These are phyloP conservation scores for Magnusiomyces tetraspermus DNA, from an alignment of 1,139 yeast genomes.

Conservation along the genomic window DNA sequence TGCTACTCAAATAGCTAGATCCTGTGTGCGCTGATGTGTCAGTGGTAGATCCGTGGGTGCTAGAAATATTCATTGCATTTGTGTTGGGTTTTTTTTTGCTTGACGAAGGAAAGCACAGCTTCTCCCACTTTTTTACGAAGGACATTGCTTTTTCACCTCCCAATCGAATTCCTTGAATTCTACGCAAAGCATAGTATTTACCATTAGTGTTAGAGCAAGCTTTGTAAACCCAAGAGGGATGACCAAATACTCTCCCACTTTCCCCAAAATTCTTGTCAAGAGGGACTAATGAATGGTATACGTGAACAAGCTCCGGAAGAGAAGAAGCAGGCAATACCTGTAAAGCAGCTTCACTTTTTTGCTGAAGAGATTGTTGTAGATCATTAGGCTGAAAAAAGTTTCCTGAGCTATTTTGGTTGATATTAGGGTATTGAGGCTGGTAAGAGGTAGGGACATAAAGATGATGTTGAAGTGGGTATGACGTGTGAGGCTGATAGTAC, in stretches of 20 bases:
- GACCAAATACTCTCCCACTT: constrained; percentile 48
- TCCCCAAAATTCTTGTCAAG: constrained; percentile 55
- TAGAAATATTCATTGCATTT: not conserved
- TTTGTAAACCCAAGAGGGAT: constrained; percentile 60
- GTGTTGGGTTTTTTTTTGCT: not conserved
- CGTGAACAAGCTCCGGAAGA: constrained; percentile 68
- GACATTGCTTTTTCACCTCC: constrained; percentile 49
- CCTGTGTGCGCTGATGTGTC: not conserved
- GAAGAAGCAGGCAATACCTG: constrained; percentile 55
- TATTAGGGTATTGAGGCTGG: constrained; percentile 45
- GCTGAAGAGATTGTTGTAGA: constrained; percentile 60
- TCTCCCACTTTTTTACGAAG: constrained; percentile 45
- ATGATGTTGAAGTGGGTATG: constrained; percentile 72
- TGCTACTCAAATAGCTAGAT: not conserved
- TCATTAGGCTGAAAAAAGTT: constrained; percentile 65
- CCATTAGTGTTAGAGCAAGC: constrained; percentile 78
- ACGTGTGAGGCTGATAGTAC: constrained; percentile 7
- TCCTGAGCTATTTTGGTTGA: constrained; percentile 61
- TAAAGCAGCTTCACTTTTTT: constrained; percentile 71
- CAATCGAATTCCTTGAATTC: constrained; percentile 56
- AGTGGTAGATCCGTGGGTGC: not conserved
- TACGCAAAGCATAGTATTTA: constrained; percentile 60
- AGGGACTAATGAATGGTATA: constrained; percentile 80
- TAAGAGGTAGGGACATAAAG: constrained; percentile 81
- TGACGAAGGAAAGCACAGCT: constrained; percentile 21